Evolutionary conservation across 1,284 basidiomycete species (phyloP).

Genomic region (Ganoderma sp.): DNA sequence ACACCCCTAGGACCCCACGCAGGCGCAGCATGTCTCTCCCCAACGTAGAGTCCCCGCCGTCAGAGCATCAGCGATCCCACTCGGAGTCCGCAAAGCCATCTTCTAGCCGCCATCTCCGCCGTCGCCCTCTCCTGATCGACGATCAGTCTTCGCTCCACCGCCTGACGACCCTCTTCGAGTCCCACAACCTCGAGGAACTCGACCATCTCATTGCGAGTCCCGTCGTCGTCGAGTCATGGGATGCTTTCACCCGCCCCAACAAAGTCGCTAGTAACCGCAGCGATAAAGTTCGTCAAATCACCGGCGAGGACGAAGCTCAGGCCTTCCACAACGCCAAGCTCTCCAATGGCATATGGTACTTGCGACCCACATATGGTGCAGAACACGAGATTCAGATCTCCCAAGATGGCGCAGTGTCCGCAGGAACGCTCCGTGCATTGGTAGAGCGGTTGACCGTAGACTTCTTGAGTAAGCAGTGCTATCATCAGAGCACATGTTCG

Average conservation of each 20-base stretch:
- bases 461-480: slow-evolving; percentile 50
- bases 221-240: slow-evolving; percentile 38
- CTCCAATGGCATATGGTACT: slow-evolving; percentile 57
- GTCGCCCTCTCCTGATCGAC: slow-evolving; percentile 48
- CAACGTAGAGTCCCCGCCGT: slow-evolving; percentile 21
- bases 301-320: slow-evolving; percentile 53
- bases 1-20: slow-evolving; percentile 29
- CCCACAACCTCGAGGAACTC: slow-evolving; percentile 44
- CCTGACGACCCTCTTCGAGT: slow-evolving; percentile 49
- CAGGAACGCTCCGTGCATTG: slow-evolving; percentile 72
- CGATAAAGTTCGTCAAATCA: slow-evolving; percentile 50
- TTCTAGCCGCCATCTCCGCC: slow-evolving; percentile 39
- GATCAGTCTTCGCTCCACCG: slow-evolving; percentile 48
- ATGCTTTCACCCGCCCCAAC: slow-evolving; percentile 31
- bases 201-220: slow-evolving; percentile 43
- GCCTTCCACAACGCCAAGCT: slow-evolving; percentile 45
- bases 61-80: slow-evolving; percentile 29
- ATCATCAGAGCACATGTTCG: background rate
- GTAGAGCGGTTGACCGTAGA: slow-evolving; percentile 73
- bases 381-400: slow-evolving; percentile 62
- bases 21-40: slow-evolving; percentile 30
- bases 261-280: slow-evolving; percentile 29
- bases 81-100: slow-evolving; percentile 27
- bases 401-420: slow-evolving; percentile 62
- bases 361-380: slow-evolving; percentile 60